Evolutionary conservation across 352 stramenopile species (phyloP), one percentile per base, ranked within the genome.

Genomic region (Globisporangium parvum): DNA sequence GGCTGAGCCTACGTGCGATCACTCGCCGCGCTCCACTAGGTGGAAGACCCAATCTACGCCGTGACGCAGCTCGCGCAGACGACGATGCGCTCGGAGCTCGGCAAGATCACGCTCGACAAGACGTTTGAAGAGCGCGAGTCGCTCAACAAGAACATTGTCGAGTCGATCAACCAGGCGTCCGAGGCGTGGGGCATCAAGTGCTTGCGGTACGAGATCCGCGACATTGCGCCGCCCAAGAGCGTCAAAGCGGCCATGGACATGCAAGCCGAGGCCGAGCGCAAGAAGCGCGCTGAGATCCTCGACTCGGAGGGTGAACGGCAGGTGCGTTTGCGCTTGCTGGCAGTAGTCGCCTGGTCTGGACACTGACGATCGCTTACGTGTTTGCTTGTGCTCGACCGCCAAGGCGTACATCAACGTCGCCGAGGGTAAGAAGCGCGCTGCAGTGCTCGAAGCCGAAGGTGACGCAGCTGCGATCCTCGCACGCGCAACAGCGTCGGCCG

Each of bases 41-140:
- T 96, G 11, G 85, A 96, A 54, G 83, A 97, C 58, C 76, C 85
- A 11, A 73, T 95, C 33, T 96, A 95, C 67, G 89, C 89, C 6
- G 82, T 96, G 33, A 93, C 85, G 47, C 89, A 97, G 67, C 77
- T 97, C 42, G 89, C 89, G 33, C 89, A 97, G 67, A 94, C 89
- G 35, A 96, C 88, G 9, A 96, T 97, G 89, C 86, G 89, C 24
- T 96, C 85, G 1, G 89, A 96, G 55, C 69, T 97, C 37, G 89
- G 89, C 47, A 97, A 97, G 60, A 96, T 97, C 71, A 95, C 87
- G 53, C 78, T 97, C 44, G 89, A 97, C 71, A 96, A 96, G 77
- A 96, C 88, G 17, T 97, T 97, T 58, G 88, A 97, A 58, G 89
- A 97, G 79, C 83, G 89, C 48, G 89, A 97, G 71, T 93, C 78